Percentiles rank a stretch among this genome's conserved stretches.
phyloP scores from a whole-genome alignment of 169 alveolate species.

The Cryptosporidium muris region DNA sequence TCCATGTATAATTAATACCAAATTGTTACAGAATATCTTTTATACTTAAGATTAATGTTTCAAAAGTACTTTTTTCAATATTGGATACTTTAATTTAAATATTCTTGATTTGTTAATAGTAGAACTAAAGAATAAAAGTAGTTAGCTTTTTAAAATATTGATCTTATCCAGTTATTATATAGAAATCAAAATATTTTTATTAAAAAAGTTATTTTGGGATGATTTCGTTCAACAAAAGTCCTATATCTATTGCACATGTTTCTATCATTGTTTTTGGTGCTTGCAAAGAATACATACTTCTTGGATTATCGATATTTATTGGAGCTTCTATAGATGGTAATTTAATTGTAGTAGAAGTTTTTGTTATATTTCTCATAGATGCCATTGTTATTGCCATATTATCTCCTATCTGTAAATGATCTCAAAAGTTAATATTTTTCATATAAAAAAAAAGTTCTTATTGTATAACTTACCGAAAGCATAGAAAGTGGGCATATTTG shows the following conservation, averaged over 20 bases:
- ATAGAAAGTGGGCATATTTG: slow-evolving; percentile 12
- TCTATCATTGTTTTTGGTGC: slow-evolving; percentile 46
- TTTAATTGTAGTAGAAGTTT: not conserved
- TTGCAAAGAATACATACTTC: slow-evolving; percentile 25
- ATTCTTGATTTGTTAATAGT: no score
- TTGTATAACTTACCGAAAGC: no score
- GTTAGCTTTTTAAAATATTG: not conserved
- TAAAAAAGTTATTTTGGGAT: slow-evolving; percentile 8
- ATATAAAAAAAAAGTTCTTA: no score
- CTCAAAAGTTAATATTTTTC: slow-evolving; percentile 9
- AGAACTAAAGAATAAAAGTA: not conserved
- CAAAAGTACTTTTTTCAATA: no score
- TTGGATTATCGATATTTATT: slow-evolving; percentile 50
- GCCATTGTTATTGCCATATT: slow-evolving; percentile 13
- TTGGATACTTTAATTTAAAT: no score
- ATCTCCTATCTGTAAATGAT: slow-evolving; percentile 36
- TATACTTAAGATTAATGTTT: no score
- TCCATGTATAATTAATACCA: no score
- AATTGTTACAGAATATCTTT: no score
- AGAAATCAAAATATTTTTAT: not conserved
- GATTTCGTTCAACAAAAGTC: slow-evolving; percentile 27
- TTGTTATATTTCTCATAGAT: not conserved
- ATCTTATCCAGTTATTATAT: no score
- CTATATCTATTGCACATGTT: slow-evolving; percentile 45
- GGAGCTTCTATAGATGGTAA: slow-evolving; percentile 25